These are phyloP conservation scores for Aspergillus haitiensis DNA, from an alignment of 495 filamentous ascomycete genomes.

Conservation along the genomic window DNA sequence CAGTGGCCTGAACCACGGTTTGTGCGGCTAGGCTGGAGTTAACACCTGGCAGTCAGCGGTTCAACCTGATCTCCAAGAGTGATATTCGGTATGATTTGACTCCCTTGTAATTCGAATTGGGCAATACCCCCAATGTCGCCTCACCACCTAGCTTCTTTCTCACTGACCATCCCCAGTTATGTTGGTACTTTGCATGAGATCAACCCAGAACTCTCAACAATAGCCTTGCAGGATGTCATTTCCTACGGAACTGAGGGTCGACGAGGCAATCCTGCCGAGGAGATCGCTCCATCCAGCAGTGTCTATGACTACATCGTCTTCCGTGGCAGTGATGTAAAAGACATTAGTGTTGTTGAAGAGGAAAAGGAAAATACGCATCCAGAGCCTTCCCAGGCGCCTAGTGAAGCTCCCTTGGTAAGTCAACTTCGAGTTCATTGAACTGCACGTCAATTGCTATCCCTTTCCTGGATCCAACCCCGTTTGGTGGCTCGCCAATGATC, in stretches of 20 bases:
- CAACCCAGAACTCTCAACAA: conserved; percentile 93
- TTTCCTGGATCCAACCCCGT: not conserved
- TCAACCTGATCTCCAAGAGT: conserved; percentile 86
- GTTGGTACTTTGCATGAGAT: conserved; percentile 95
- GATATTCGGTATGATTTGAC: conserved; percentile 76
- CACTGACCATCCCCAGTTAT: conserved; percentile 63
- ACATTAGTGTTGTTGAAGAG: conserved; percentile 84
- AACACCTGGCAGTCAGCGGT: conserved; percentile 52
- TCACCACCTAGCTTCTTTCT: not conserved
- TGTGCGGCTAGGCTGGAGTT: conserved; percentile 46
- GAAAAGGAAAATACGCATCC: conserved; percentile 71
- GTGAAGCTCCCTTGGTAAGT: conserved; percentile 99
- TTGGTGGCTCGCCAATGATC: conserved; percentile 32
- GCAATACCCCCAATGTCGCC: not conserved
- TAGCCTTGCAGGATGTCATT: conserved; percentile 91
- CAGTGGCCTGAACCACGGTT: conserved; percentile 42
- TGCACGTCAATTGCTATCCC: no score
- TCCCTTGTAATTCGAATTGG: not conserved
- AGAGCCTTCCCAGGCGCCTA: conserved; percentile 70
- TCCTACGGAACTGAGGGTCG: conserved; percentile 94
- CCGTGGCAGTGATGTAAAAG: conserved; percentile 97
- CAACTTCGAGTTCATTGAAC: not conserved
- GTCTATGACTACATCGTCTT: conserved; percentile 99
- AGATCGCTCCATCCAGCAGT: conserved; percentile 75
- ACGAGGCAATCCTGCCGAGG: conserved; percentile 70